Conservation (phyloP, 2,329 filamentous ascomycete genomes). For the Cercospora berteroae region DNA sequence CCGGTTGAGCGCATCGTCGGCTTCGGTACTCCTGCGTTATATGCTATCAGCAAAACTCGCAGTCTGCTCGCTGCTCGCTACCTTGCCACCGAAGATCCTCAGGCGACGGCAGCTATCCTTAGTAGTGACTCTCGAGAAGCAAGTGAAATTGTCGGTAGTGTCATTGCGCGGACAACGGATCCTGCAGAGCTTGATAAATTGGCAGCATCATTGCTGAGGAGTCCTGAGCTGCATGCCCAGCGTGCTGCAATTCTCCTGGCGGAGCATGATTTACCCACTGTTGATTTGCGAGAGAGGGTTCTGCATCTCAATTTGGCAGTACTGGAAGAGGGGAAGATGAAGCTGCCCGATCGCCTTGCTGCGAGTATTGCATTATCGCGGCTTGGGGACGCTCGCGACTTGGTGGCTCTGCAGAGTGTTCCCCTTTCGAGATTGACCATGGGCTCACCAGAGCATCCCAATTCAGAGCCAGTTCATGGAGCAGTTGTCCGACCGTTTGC, state of each 20-base stretch:
- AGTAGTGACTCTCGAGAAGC: not conserved
- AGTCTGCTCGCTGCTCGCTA: not conserved
- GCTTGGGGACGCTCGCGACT: conserved; percentile 10
- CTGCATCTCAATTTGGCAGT: not conserved
- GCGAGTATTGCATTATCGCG: conserved; percentile 6
- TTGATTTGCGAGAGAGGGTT: not conserved
- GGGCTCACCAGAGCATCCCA: conserved; percentile 1
- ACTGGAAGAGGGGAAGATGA: not conserved
- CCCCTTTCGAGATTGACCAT: not conserved
- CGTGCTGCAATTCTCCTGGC: conserved; percentile 12
- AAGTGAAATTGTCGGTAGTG: not conserved
- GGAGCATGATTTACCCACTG: not conserved
- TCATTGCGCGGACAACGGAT: not conserved
- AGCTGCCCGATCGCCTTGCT: not conserved
- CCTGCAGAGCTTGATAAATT: not conserved
- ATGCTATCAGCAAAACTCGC: not conserved
- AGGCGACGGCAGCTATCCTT: not conserved
- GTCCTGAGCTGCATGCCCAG: not conserved
- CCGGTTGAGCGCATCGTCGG: not conserved
- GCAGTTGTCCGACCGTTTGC: not conserved
- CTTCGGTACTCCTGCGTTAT: not conserved
- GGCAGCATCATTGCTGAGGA: not conserved
- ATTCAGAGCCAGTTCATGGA: not conserved
- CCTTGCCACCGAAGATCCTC: not conserved
- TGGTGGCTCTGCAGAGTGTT: not conserved